These are phyloP conservation scores for Nicotiana tabacum DNA, from an alignment of 257 asterid species.

Conservation along the genomic window DNA sequence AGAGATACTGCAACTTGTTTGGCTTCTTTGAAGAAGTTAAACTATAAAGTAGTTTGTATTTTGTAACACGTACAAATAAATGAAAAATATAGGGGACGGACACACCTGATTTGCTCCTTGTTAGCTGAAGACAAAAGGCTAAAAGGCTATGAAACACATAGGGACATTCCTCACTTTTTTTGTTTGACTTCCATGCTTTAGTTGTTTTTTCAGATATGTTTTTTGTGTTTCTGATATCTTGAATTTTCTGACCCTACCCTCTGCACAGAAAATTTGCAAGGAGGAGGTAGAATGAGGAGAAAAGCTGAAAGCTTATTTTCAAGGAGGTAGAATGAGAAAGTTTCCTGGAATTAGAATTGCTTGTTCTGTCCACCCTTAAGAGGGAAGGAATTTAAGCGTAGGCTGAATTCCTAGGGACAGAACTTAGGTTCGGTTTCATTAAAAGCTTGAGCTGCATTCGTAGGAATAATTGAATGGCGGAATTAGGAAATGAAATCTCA, in stretches of 20 bases:
- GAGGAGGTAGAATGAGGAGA: neutral
- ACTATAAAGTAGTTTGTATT: neutral
- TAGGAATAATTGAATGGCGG: neutral
- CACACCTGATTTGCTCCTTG: neutral
- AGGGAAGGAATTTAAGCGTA: neutral
- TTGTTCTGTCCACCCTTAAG: neutral
- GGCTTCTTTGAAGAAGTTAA: constrained; percentile 14
- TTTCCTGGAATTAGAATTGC: neutral
- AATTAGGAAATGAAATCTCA: neutral
- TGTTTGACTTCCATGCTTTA: neutral
- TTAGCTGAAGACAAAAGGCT: constrained; percentile 3
- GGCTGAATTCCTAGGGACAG: neutral
- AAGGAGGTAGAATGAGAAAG: neutral
- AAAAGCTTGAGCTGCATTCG: neutral
- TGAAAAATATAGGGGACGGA: neutral
- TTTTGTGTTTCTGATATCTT: neutral
- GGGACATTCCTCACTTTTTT: neutral
- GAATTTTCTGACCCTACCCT: neutral
- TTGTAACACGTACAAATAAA: neutral
- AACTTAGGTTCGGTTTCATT: too few relatives aligned
- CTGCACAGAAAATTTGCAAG: neutral
- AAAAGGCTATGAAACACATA: neutral
- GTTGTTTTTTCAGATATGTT: neutral
- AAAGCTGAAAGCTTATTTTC: neutral
- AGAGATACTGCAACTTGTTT: constrained; percentile 19